These are phyloP conservation scores for Passiflora organensis DNA, from an alignment of 345 rosid genomes.

Conservation along the genomic window DNA sequence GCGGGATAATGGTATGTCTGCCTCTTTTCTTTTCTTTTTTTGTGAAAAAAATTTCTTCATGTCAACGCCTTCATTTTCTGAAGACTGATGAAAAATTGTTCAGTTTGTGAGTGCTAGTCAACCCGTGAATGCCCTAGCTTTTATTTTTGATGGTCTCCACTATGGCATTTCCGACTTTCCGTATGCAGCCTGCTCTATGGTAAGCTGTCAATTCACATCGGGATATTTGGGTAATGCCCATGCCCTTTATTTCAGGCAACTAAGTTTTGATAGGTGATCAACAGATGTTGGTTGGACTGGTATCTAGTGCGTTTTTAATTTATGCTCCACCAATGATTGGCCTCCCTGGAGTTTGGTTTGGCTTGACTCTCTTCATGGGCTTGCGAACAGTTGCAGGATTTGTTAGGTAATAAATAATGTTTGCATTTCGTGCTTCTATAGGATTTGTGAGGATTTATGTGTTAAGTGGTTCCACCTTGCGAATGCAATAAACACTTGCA, in stretches of 20 bases:
- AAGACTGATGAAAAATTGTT: conserved; percentile 6
- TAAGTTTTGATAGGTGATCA: conserved; percentile 12
- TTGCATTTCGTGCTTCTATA: not conserved
- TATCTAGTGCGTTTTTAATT: conserved; percentile 62
- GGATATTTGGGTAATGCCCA: not conserved
- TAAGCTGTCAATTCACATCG: conserved; percentile 15
- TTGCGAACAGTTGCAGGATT: conserved; percentile 71
- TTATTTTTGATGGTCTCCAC: conserved; percentile 88
- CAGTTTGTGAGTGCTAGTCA: conserved; percentile 90
- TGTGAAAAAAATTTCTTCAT: not conserved
- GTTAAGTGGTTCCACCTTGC: not conserved
- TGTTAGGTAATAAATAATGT: conserved; percentile 43
- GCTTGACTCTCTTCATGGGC: conserved; percentile 84
- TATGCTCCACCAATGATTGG: conserved; percentile 53
- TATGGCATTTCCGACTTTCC: conserved; percentile 91
- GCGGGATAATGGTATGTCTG: conserved; percentile 64
- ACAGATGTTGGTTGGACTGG: conserved; percentile 69
- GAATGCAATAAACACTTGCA: no score
- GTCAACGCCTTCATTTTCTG: not conserved
- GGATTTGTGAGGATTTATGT: not conserved
- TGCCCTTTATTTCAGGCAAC: not conserved
- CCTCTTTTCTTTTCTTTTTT: not conserved
- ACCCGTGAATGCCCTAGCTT: conserved; percentile 86
- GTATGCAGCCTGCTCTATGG: conserved; percentile 87
- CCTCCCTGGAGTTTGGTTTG: conserved; percentile 85